Conservation (phyloP, 352 stramenopile genomes). For the Phytopythium vexans region DNA sequence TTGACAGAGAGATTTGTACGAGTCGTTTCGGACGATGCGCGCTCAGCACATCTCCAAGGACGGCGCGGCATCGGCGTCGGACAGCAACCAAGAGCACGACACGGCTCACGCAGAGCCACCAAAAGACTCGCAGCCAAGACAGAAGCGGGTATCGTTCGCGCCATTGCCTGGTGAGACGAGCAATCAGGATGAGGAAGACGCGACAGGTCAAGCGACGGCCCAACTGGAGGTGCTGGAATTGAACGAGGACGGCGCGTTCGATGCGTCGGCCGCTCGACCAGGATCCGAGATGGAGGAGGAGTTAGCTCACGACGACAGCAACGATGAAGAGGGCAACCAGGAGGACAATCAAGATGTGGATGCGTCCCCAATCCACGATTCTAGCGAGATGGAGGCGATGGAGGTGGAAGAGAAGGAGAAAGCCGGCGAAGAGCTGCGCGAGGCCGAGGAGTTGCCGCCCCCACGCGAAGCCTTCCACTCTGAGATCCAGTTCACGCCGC, state of each 20-base stretch:
- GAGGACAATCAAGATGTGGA: not conserved
- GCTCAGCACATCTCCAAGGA: conserved; percentile 3
- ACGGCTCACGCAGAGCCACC: conserved; percentile 1
- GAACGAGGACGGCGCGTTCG: conserved; percentile 46
- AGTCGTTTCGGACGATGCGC: conserved; percentile 58
- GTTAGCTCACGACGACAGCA: not conserved
- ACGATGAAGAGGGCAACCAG: conserved; percentile 6
- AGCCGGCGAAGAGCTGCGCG: conserved; percentile 6
- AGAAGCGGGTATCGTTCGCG: conserved; percentile 45
- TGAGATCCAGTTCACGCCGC: conserved; percentile 73
- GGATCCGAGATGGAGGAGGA: conserved; percentile 1
- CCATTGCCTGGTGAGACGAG: conserved; percentile 2
- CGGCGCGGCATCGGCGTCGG: no score
- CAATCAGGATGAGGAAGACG: conserved; percentile 3
- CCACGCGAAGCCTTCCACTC: conserved; percentile 39
- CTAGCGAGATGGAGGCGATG: conserved; percentile 6
- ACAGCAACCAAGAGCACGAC: conserved; percentile 11
- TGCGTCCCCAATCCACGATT: not conserved
- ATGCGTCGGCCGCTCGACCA: conserved; percentile 18
- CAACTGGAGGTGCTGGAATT: conserved; percentile 44
- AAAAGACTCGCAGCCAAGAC: conserved; percentile 11
- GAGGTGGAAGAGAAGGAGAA: conserved; percentile 12
- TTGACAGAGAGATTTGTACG: conserved; percentile 57
- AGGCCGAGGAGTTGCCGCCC: conserved; percentile 26
- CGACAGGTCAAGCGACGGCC: not conserved